Evolutionary conservation across 192 early-diverging fungal genomes (phyloP).

Genomic region (Coemansia sp.): DNA sequence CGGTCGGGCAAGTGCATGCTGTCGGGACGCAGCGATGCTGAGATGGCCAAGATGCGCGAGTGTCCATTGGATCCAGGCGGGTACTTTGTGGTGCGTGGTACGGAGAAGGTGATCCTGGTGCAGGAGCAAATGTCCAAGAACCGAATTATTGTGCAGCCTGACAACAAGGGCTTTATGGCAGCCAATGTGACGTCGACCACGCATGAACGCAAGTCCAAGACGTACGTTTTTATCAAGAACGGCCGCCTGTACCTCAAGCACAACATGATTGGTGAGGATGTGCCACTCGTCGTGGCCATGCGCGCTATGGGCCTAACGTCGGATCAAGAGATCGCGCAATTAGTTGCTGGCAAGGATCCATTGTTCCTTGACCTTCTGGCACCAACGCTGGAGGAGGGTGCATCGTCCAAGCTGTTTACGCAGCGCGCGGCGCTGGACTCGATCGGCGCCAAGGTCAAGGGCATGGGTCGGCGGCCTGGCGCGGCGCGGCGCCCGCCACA

Average conservation of each 20-base stretch:
- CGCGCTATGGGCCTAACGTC: slow-evolving; percentile 90
- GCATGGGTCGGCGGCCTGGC: slow-evolving; percentile 60
- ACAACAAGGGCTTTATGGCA: slow-evolving; percentile 84
- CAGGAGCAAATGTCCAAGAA: slow-evolving; percentile 99
- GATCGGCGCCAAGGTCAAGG: slow-evolving; percentile 83
- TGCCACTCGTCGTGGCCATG: slow-evolving; percentile 92
- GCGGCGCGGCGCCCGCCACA: slow-evolving; percentile 79
- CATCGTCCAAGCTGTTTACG: slow-evolving; percentile 81
- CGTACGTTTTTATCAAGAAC: slow-evolving; percentile 70
- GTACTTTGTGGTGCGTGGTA: slow-evolving; percentile 98
- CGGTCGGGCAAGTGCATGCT: slow-evolving; percentile 88
- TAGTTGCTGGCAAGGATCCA: slow-evolving; percentile 95
- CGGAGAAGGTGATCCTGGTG: slow-evolving; percentile 97
- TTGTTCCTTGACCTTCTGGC: slow-evolving; percentile 95
- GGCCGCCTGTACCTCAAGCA: slow-evolving; percentile 76
- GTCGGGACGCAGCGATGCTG: slow-evolving; percentile 62
- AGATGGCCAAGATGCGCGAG: slow-evolving; percentile 80
- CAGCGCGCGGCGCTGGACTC: slow-evolving; percentile 95
- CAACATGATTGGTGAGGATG: slow-evolving; percentile 88
- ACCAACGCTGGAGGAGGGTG: slow-evolving; percentile 93
- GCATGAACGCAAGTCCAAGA: slow-evolving; percentile 91
- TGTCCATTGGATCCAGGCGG: slow-evolving; percentile 90
- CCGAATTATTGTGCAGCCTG: slow-evolving; percentile 89
- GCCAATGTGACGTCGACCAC: slow-evolving; percentile 80
- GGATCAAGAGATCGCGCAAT: slow-evolving; percentile 91